phyloP scores from a whole-genome alignment of 257 asterid genomes.

The Jaltomata sinuosa region DNA sequence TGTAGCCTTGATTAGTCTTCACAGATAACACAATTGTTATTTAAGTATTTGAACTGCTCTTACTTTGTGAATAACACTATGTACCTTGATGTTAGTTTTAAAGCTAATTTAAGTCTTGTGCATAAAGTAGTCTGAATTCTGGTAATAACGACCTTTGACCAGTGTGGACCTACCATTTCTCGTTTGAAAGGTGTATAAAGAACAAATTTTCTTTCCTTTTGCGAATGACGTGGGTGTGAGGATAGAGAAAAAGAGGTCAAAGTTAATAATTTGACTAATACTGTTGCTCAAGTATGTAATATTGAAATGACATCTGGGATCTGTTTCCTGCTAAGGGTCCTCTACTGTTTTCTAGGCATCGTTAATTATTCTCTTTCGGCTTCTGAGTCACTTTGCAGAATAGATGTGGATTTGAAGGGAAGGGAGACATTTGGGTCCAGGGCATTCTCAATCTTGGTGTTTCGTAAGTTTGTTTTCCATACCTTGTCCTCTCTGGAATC shows the following conservation, averaged over 20 bases:
- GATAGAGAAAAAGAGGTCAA: not conserved
- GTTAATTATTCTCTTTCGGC: not conserved
- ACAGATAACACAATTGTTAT: not conserved
- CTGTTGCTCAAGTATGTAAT: not conserved
- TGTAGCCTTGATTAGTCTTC: not conserved
- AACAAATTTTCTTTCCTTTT: not conserved
- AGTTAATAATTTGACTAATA: not conserved
- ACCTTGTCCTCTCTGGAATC: not conserved
- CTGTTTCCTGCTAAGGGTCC: not conserved
- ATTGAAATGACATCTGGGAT: not conserved
- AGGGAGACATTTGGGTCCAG: slow-evolving; percentile 91
- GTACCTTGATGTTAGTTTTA: not conserved
- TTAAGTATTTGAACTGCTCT: not conserved
- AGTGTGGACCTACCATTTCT: not conserved
- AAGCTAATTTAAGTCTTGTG: not conserved
- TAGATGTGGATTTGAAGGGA: slow-evolving; percentile 97
- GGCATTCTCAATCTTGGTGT: slow-evolving; percentile 91
- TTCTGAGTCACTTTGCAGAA: slow-evolving; percentile 45
- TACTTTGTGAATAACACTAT: not conserved
- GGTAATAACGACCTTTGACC: not conserved
- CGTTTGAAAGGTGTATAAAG: not conserved
- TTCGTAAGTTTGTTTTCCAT: slow-evolving; percentile 48
- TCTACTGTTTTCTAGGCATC: not conserved
- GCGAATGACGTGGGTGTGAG: not conserved
- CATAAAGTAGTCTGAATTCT: not conserved